phyloP scores from a whole-genome alignment of 75 land plant species.

The Cunninghamia lanceolata region DNA sequence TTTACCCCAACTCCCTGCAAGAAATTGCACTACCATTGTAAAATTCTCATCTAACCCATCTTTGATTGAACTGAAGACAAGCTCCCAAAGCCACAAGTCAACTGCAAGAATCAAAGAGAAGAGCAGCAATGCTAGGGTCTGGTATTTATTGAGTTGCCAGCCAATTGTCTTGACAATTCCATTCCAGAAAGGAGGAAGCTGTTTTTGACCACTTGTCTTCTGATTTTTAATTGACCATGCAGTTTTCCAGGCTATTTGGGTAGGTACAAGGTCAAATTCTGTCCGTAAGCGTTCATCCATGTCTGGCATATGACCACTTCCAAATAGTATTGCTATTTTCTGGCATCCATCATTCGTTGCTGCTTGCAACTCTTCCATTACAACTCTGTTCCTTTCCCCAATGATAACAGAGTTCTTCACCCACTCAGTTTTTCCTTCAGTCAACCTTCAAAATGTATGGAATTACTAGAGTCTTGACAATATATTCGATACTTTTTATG shows the following conservation, averaged over 20 bases:
- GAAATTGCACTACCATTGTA: neutral
- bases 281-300: constrained; percentile 71
- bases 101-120: constrained; percentile 80
- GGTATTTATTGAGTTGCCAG: constrained; percentile 92
- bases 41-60: constrained; percentile 41
- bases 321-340: constrained; percentile 85
- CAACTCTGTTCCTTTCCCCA: constrained; percentile 92
- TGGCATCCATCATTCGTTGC: constrained; percentile 73
- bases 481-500: neutral
- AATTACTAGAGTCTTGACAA: neutral
- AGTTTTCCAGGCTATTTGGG: constrained; percentile 62
- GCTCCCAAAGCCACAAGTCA: constrained; percentile 97
- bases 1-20: neutral
- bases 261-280: constrained; percentile 75
- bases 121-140: constrained; percentile 72
- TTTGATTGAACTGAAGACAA: constrained; percentile 51
- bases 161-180: constrained; percentile 69
- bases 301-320: constrained; percentile 97
- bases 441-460: constrained; percentile 54
- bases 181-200: constrained; percentile 48
- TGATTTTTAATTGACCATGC: constrained; percentile 80
- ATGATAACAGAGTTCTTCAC: constrained; percentile 92
- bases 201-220: constrained; percentile 17
- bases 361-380: constrained; percentile 55
- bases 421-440: constrained; percentile 43